phyloP scores from a whole-genome alignment of 177 flowering plant species.

The Vitis hybrid region DNA sequence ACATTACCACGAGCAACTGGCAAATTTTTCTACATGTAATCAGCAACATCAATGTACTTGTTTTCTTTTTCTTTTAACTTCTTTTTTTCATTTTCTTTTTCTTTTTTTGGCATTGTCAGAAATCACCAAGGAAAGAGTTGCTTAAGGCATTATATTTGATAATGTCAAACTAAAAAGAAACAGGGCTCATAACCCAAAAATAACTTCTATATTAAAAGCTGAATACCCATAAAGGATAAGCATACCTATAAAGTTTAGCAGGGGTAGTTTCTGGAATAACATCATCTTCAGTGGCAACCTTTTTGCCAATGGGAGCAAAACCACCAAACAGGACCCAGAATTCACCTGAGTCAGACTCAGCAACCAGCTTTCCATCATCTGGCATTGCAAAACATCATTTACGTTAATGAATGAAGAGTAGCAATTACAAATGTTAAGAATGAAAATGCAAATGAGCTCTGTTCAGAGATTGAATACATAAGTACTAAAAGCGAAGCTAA shows the following conservation, averaged over 20 bases:
- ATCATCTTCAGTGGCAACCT: slow-evolving; percentile 83
- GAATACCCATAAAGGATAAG: background rate
- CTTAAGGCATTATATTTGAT: background rate
- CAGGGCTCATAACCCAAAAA: background rate
- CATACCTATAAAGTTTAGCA: slow-evolving; percentile 79
- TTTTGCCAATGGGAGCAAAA: slow-evolving; percentile 97
- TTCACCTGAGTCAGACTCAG: slow-evolving; percentile 97
- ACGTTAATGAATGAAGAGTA: slow-evolving; percentile 2
- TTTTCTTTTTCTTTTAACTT: background rate
- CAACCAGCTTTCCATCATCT: slow-evolving; percentile 96
- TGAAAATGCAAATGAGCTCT: background rate
- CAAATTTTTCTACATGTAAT: background rate
- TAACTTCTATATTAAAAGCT: background rate
- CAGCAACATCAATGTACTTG: background rate
- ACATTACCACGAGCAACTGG: background rate
- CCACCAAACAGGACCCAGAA: slow-evolving; percentile 99
- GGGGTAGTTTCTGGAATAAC: slow-evolving; percentile 67
- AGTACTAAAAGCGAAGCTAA: background rate
- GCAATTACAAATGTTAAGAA: background rate
- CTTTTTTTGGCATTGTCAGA: background rate
- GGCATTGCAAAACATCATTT: slow-evolving; percentile 12
- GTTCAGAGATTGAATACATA: background rate
- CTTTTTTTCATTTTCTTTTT: background rate
- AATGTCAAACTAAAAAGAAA: background rate
- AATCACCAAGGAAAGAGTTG: background rate